Evolutionary conservation across 2,329 filamentous ascomycete genomes (phyloP).

Genomic region (Penicillium sp.): DNA sequence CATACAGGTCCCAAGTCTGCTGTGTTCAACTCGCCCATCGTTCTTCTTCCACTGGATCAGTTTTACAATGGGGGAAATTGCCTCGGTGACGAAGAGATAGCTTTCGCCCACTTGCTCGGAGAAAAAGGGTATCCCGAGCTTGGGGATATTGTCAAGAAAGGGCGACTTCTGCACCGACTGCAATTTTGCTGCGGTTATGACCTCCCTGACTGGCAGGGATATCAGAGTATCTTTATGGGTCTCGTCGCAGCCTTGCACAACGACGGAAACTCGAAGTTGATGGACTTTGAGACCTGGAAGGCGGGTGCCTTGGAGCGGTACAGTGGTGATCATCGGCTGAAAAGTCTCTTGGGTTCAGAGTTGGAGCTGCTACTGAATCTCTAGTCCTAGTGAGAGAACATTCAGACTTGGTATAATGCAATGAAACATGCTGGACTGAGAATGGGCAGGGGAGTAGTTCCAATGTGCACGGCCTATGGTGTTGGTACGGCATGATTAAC

Average conservation of each 20-base stretch:
- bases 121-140: slow-evolving; percentile 40
- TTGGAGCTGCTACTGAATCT: no score
- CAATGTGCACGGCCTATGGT: no score
- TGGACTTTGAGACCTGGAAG: slow-evolving; percentile 35
- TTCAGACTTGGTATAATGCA: no score
- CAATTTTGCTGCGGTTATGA: slow-evolving; percentile 48
- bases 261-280: no score
- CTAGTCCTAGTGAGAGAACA: no score
- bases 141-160: slow-evolving; percentile 40
- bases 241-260: no score
- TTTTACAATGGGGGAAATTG: slow-evolving; percentile 43
- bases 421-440: no score
- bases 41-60: slow-evolving; percentile 43
- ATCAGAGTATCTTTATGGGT: slow-evolving; percentile 15
- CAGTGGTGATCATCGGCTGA: neutral
- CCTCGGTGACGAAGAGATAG: slow-evolving; percentile 42
- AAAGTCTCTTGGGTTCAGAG: no score
- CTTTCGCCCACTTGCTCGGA: slow-evolving; percentile 38
- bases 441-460: no score
- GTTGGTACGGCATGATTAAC: no score
- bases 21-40: slow-evolving; percentile 48
- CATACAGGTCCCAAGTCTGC: slow-evolving; percentile 34
- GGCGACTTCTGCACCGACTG: slow-evolving; percentile 43
- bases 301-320: slow-evolving; percentile 26
- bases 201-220: slow-evolving; percentile 47